Percentiles rank a stretch among this genome's conserved stretches.
phyloP scores from a whole-genome alignment of 176 grass and related monocot species.

The Chloris gayana region DNA sequence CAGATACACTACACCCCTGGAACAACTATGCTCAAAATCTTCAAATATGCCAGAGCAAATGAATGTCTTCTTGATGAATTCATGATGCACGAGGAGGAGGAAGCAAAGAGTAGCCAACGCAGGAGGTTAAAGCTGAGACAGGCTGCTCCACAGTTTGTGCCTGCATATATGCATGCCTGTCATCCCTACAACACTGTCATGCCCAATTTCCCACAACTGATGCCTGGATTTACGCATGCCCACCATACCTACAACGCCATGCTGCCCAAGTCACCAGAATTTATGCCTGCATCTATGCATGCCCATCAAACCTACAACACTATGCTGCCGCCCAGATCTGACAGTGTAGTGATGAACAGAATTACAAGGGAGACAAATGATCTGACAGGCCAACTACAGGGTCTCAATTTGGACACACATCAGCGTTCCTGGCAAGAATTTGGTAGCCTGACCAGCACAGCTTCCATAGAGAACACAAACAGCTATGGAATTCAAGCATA shows the following conservation, averaged over 20 bases:
- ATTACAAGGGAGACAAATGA: constrained; percentile 16
- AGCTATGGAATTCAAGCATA: constrained; percentile 30
- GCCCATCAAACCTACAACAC: neutral
- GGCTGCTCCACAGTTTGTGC: constrained; percentile 58
- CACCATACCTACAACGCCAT: neutral
- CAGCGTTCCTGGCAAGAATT: constrained; percentile 22
- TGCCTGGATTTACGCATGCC: constrained; percentile 41
- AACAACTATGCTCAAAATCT: constrained; percentile 72
- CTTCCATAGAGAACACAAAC: neutral
- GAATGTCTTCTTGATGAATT: constrained; percentile 67
- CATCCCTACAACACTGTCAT: neutral
- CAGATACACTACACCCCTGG: constrained; percentile 70
- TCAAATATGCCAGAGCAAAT: constrained; percentile 46
- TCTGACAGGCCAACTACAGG: constrained; percentile 10
- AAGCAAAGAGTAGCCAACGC: constrained; percentile 46
- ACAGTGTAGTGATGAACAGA: constrained; percentile 2
- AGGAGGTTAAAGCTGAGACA: constrained; percentile 41
- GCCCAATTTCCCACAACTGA: constrained; percentile 49
- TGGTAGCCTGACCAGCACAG: neutral
- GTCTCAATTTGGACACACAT: constrained; percentile 17
- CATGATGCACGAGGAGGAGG: constrained; percentile 59
- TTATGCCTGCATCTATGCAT: constrained; percentile 47
- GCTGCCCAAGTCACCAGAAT: constrained; percentile 43
- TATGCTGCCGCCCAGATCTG: constrained; percentile 30
- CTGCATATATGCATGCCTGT: constrained; percentile 25